Evolutionary conservation across 345 rosid genomes (phyloP).

Genomic region (Eucalyptus victrix): DNA sequence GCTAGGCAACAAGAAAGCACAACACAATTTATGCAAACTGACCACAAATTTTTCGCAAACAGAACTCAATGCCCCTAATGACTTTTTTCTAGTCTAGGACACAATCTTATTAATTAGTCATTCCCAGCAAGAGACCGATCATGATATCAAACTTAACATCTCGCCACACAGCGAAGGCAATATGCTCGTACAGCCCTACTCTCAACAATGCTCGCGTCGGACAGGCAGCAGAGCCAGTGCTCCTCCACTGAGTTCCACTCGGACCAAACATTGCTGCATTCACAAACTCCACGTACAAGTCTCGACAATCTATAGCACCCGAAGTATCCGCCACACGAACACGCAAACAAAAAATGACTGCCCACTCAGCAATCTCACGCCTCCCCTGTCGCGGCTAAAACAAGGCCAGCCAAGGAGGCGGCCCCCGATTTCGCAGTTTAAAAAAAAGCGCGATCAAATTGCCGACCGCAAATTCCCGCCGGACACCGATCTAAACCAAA

Average conservation of each 20-base stretch:
- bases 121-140: not conserved
- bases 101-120: not conserved
- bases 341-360: not conserved
- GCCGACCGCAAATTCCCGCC: not conserved
- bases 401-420: not conserved
- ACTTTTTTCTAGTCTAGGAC: not conserved
- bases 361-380: not conserved
- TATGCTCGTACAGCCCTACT: not conserved
- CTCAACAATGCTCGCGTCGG: not conserved
- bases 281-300: not conserved
- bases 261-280: not conserved
- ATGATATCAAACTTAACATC: not conserved
- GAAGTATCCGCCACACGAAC: not conserved
- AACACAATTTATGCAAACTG: not conserved
- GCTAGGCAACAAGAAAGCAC: not conserved
- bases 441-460: not conserved
- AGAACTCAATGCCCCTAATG: not conserved
- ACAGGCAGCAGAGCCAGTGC: not conserved
- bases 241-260: not conserved
- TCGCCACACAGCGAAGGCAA: not conserved
- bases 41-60: not conserved
- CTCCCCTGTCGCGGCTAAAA: not conserved
- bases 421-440: not conserved
- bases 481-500: not conserved
- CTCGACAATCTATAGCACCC: not conserved